Conservation (phyloP, 2,329 filamentous ascomycete genomes). For the Talaromyces sp. region DNA sequence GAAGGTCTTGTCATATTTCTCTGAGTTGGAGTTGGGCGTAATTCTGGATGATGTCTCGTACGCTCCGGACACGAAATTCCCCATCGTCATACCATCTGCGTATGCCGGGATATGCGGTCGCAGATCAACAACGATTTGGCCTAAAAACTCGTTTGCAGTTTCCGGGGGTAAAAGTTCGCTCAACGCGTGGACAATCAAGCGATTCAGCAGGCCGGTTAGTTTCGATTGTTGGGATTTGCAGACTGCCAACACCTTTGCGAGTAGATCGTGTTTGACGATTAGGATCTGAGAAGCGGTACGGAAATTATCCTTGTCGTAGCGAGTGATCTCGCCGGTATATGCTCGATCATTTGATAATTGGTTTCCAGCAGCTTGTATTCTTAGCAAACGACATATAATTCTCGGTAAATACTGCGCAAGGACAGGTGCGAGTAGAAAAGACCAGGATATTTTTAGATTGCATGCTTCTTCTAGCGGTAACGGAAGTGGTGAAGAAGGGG, state of each 20-base stretch:
- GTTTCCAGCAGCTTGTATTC: conserved; percentile 34
- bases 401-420: conserved; percentile 40
- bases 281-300: conserved; percentile 35
- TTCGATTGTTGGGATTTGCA: background rate
- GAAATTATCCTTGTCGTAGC: conserved; percentile 28
- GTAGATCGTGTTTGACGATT: conserved; percentile 26
- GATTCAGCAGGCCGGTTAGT: background rate
- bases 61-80: background rate
- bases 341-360: background rate
- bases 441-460: conserved; percentile 46
- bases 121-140: conserved; percentile 14
- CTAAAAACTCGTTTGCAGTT: background rate
- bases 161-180: background rate
- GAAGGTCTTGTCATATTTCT: background rate
- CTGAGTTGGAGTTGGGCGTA: background rate
- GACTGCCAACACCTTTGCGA: background rate
- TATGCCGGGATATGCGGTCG: conserved; percentile 24
- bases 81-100: conserved; percentile 1
- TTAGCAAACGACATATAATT: conserved; percentile 34
- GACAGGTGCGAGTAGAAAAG: conserved; percentile 44
- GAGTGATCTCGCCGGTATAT: conserved; percentile 34
- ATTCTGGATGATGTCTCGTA: conserved; percentile 22
- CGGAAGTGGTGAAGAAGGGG: conserved; percentile 27
- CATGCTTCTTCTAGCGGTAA: conserved; percentile 41
- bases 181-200: background rate